Conservation (phyloP, 805 yeast genomes). For the Kazachstania martiniae region DNA sequence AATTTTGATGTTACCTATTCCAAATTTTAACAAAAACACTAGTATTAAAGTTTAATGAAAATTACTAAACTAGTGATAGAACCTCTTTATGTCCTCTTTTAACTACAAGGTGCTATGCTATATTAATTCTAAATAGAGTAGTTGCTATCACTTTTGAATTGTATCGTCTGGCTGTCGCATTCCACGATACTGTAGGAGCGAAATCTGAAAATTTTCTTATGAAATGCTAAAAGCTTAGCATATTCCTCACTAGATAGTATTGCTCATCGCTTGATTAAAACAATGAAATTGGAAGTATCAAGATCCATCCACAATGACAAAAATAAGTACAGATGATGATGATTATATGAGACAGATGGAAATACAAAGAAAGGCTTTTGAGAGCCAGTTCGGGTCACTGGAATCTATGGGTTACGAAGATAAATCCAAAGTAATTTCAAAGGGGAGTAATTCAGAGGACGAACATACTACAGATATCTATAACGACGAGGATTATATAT, state of each 20-base stretch:
- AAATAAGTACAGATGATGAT: conserved; percentile 8
- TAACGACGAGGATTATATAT: background rate
- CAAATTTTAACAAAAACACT: no score
- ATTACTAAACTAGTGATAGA: background rate
- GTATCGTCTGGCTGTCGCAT: background rate
- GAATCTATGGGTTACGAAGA: conserved; percentile 45
- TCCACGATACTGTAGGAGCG: no score
- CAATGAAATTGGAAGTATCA: no score
- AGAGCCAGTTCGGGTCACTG: conserved; percentile 51
- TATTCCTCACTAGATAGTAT: no score
- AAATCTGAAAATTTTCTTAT: no score
- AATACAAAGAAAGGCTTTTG: conserved; percentile 47
- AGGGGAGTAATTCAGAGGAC: conserved; percentile 3
- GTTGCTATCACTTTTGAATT: background rate
- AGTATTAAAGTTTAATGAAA: no score
- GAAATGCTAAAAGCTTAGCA: no score
- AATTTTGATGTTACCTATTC: no score
- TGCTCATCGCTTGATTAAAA: no score
- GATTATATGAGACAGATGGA: conserved; percentile 30
- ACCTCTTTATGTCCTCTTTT: background rate
- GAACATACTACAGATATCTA: background rate
- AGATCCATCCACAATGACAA: no score
- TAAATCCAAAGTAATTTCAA: conserved; percentile 24
- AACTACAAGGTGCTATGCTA: background rate
- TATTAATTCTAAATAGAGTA: no score